A percentile compares a stretch with the other conserved stretches of the same genome.
phyloP scores from a whole-genome alignment of 139 green algal species.

The Chlorella sp. region DNA sequence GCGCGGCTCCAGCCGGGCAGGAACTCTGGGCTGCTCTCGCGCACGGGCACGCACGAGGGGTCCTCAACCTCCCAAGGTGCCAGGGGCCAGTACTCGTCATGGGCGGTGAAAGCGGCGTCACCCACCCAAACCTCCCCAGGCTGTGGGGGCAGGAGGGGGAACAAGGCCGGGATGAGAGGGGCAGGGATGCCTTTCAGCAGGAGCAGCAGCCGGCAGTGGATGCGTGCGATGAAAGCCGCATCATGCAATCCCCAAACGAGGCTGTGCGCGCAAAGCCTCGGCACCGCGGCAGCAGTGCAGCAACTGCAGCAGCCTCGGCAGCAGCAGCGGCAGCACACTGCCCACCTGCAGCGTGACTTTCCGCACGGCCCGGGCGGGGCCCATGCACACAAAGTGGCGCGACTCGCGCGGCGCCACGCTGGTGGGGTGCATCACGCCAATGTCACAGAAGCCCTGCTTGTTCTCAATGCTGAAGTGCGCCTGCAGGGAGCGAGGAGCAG shows the following conservation, averaged over 20 bases:
- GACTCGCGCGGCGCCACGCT: background rate
- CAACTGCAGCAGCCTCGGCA: background rate
- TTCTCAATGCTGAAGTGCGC: slow-evolving; percentile 33
- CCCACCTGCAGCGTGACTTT: slow-evolving; percentile 35
- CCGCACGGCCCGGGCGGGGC: slow-evolving; percentile 21
- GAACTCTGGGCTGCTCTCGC: too few relatives aligned
- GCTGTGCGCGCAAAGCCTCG: too few relatives aligned
- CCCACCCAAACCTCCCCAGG: slow-evolving; percentile 49
- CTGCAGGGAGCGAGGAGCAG: background rate
- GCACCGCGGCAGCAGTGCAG: too few relatives aligned
- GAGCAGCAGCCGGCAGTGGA: background rate
- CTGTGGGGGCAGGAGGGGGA: background rate
- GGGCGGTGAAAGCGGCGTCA: slow-evolving; percentile 41
- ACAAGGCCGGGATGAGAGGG: background rate
- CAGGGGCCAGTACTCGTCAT: slow-evolving; percentile 49
- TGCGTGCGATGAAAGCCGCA: too few relatives aligned
- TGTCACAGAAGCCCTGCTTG: slow-evolving; percentile 35
- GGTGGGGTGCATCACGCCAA: slow-evolving; percentile 27
- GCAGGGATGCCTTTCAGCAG: background rate
- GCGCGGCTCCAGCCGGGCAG: too few relatives aligned
- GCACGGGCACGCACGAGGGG: slow-evolving; percentile 1
- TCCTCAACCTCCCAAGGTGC: slow-evolving; percentile 51
- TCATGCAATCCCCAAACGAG: too few relatives aligned
- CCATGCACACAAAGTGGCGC: slow-evolving; percentile 37
- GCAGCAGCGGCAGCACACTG: background rate